Percentiles rank a stretch among this genome's conserved stretches.
phyloP scores from a whole-genome alignment of 176 grass and related monocot species.

The Guadua angustifolia region DNA sequence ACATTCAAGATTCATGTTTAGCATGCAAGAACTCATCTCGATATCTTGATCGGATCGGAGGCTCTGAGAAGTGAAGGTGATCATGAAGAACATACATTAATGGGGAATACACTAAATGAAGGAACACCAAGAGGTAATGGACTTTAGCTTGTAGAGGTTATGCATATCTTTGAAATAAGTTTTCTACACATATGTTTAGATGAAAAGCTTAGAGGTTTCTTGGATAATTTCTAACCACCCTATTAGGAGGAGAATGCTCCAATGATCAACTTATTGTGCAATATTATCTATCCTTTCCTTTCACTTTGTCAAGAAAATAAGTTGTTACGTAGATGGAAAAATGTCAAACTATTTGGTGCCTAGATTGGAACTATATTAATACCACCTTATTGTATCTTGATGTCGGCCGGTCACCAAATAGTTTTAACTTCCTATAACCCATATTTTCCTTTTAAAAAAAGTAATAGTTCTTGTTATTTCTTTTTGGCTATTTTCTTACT shows the following conservation, averaged over 20 bases:
- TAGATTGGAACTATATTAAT: slow-evolving; percentile 20
- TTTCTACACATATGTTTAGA: neutral
- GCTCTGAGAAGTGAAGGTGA: slow-evolving; percentile 93
- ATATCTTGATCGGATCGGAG: slow-evolving; percentile 62
- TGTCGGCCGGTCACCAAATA: slow-evolving; percentile 19
- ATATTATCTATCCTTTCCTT: neutral
- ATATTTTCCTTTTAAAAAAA: slow-evolving; percentile 27
- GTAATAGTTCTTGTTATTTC: slow-evolving; percentile 29
- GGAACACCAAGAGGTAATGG: slow-evolving; percentile 89
- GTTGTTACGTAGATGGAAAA: slow-evolving; percentile 4
- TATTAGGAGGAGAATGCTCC: slow-evolving; percentile 23
- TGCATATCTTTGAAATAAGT: slow-evolving; percentile 19
- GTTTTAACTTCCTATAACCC: slow-evolving; percentile 9
- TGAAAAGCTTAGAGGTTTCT: neutral
- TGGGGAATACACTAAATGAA: slow-evolving; percentile 94
- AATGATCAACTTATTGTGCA: neutral
- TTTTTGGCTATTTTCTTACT: slow-evolving; percentile 45
- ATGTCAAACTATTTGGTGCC: neutral
- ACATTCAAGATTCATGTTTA: slow-evolving; percentile 33
- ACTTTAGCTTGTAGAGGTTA: slow-evolving; percentile 2
- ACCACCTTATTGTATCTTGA: slow-evolving; percentile 20
- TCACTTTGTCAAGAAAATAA: slow-evolving; percentile 37
- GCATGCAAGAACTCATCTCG: slow-evolving; percentile 39
- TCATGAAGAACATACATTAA: slow-evolving; percentile 90
- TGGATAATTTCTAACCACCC: slow-evolving; percentile 7